phyloP scores from a whole-genome alignment of 2,329 filamentous ascomycete species.

The Alternaria hordeiaustralica region DNA sequence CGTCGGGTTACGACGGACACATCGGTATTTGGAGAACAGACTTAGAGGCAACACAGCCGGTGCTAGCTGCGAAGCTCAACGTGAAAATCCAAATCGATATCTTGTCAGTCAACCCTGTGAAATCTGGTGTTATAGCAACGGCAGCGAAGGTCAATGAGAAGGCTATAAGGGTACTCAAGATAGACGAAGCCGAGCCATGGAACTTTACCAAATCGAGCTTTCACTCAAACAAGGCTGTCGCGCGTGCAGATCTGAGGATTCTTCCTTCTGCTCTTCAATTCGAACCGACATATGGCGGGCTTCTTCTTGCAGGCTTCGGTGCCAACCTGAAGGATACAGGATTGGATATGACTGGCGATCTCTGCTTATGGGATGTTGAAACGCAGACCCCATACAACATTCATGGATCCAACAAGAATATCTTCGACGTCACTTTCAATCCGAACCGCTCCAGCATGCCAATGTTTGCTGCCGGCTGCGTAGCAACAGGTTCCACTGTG shows the following conservation, averaged over 20 bases:
- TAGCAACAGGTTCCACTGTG: constrained; percentile 48
- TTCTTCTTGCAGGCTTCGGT: constrained; percentile 63
- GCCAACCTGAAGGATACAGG: constrained; percentile 45
- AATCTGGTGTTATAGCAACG: constrained; percentile 55
- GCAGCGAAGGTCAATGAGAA: constrained; percentile 50
- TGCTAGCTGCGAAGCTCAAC: constrained; percentile 33
- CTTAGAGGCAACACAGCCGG: constrained; percentile 31
- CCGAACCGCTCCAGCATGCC: constrained; percentile 43
- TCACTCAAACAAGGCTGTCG: constrained; percentile 39
- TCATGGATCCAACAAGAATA: constrained; percentile 57
- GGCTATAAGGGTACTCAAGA: constrained; percentile 42
- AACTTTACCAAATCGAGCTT: constrained; percentile 20
- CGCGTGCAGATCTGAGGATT: constrained; percentile 37
- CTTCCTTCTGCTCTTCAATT: constrained; percentile 43
- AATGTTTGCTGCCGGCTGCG: constrained; percentile 62
- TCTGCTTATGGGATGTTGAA: constrained; percentile 61
- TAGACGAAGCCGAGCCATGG: constrained; percentile 23
- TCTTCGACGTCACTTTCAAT: constrained; percentile 67
- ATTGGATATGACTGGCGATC: constrained; percentile 56
- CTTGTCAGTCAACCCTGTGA: constrained; percentile 52
- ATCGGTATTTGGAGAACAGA: constrained; percentile 52
- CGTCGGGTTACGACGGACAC: constrained; percentile 62
- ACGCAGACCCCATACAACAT: constrained; percentile 52
- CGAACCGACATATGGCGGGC: constrained; percentile 39
- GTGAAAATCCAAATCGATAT: constrained; percentile 60